Evolutionary conservation across 163 green algal species (phyloP), one percentile per base, ranked within the genome.

Genomic region (Coccomyxa subellipsoidea): DNA sequence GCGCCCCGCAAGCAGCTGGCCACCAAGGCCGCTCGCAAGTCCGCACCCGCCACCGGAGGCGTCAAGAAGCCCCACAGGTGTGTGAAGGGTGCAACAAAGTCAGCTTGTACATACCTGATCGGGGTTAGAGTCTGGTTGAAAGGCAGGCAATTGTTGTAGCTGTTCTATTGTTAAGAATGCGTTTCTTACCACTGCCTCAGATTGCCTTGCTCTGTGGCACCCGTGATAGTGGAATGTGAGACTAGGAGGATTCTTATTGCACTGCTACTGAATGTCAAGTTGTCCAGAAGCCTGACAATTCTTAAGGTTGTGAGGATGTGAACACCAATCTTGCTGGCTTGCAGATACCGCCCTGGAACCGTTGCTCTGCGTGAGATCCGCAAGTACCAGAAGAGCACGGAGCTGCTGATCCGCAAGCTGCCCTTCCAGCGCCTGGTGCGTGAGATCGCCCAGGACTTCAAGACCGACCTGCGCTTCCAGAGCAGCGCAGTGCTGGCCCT

Each of bases 391-490:
- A 97, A 97, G 93, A 91, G 82, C 77, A 97, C 93, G 7, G 93
- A 97, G 89, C 90, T 97, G 72, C 89, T 97, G 34, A 97, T 97
- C 89, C 91, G 94, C 89, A 97, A 97, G 91, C 89, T 97, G 81
- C 94, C 94, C 77, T 97, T 97, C 91, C 94, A 97, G 91, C 88
- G 94, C 47, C 90, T 97, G 66, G 94, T 97, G 31, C 90, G 94
- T 77, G 94, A 97, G 86, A 97, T 97, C 81, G 94, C 94, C 38
- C 94, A 97, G 88, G 94, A 97, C 86, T 97, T 97, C 91, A 97
- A 98, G 93, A 97, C 94, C 77, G 94, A 98, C 90, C 87, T 98
- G 88, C 90, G 94, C 34, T 87, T 87, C 66, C 83, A 87, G 80
- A 81, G 54, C 39, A 79, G 38, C 71, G 85, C 85, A 35, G 81